These are phyloP conservation scores for Globisporangium acanthophoron DNA, from an alignment of 352 stramenopile genomes.

Conservation along the genomic window DNA sequence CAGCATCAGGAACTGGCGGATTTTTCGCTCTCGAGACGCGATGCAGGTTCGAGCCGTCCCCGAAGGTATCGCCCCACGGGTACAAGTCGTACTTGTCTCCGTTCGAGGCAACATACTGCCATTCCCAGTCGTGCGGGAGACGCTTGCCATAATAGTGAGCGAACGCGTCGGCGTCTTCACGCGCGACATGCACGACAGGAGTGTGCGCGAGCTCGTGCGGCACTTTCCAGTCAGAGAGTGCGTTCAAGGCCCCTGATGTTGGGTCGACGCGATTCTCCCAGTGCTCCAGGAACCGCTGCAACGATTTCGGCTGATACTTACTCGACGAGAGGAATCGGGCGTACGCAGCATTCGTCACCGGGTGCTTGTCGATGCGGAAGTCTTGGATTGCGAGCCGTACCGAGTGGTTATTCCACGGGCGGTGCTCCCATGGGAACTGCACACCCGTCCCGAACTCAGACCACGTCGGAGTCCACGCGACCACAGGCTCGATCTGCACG, in stretches of 20 bases:
- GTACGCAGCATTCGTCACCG: slow-evolving; percentile 77
- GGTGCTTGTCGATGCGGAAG: slow-evolving; percentile 69
- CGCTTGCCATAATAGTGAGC: slow-evolving; percentile 67
- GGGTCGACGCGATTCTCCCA: slow-evolving; percentile 43
- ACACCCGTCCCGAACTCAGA: slow-evolving; percentile 59
- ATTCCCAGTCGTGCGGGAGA: slow-evolving; percentile 81
- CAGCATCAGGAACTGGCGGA: slow-evolving; percentile 24
- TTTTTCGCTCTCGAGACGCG: slow-evolving; percentile 34
- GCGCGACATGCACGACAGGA: slow-evolving; percentile 69
- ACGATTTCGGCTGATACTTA: slow-evolving; percentile 42
- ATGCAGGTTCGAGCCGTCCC: slow-evolving; percentile 15
- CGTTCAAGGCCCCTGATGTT: slow-evolving; percentile 7
- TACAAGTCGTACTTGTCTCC: slow-evolving; percentile 47
- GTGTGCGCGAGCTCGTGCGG: slow-evolving; percentile 39
- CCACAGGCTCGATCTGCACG: slow-evolving; percentile 78
- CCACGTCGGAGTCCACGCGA: slow-evolving; percentile 56
- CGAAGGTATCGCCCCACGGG: slow-evolving; percentile 49
- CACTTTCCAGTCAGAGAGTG: slow-evolving; percentile 37
- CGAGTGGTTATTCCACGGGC: slow-evolving; percentile 78
- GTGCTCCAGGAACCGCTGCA: slow-evolving; percentile 69
- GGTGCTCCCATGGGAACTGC: slow-evolving; percentile 80
- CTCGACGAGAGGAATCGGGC: slow-evolving; percentile 43
- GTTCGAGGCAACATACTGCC: slow-evolving; percentile 83
- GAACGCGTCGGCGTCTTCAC: slow-evolving; percentile 69
- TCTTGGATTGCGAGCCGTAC: slow-evolving; percentile 51